Conservation (phyloP, 805 yeast genomes). For the Pichia cabralensis region DNA sequence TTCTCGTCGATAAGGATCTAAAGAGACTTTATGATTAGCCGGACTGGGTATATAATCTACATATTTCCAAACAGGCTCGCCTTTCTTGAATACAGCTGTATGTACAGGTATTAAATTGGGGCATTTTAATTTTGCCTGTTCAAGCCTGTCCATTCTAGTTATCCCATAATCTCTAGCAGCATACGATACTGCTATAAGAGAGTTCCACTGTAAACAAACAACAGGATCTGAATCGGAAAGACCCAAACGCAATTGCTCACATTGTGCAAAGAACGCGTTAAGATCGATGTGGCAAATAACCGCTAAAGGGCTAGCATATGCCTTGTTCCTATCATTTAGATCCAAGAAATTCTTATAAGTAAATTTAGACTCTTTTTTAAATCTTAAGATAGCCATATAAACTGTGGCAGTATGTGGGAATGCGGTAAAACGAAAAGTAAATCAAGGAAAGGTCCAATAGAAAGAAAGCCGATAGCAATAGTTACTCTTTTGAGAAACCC, state of each 20-base stretch:
- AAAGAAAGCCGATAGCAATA: no score
- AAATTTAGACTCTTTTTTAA: conserved; percentile 31
- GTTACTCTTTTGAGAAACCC: no score
- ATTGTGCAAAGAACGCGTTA: conserved; percentile 95
- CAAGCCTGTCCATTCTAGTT: conserved; percentile 61
- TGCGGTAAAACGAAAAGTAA: not conserved
- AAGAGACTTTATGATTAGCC: conserved; percentile 65
- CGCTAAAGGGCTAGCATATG: conserved; percentile 61
- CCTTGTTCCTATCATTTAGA: conserved; percentile 33
- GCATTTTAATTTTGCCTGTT: conserved; percentile 64
- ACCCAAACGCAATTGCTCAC: conserved; percentile 69
- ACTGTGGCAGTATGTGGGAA: not conserved
- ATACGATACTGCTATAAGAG: conserved; percentile 82
- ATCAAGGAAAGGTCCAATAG: no score
- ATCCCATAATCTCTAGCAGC: conserved; percentile 85
- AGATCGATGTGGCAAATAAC: conserved; percentile 81
- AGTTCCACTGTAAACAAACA: conserved; percentile 89
- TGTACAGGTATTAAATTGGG: conserved; percentile 73
- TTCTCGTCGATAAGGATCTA: conserved; percentile 88
- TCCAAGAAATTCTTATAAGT: conserved; percentile 39
- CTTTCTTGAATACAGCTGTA: conserved; percentile 87
- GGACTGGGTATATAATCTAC: conserved; percentile 49
- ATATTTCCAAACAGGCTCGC: conserved; percentile 78
- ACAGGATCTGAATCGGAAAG: conserved; percentile 64
- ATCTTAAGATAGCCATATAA: conserved; percentile 1